phyloP scores from a whole-genome alignment of 1,139 yeast species.

The Magnusiomyces magnusii region DNA sequence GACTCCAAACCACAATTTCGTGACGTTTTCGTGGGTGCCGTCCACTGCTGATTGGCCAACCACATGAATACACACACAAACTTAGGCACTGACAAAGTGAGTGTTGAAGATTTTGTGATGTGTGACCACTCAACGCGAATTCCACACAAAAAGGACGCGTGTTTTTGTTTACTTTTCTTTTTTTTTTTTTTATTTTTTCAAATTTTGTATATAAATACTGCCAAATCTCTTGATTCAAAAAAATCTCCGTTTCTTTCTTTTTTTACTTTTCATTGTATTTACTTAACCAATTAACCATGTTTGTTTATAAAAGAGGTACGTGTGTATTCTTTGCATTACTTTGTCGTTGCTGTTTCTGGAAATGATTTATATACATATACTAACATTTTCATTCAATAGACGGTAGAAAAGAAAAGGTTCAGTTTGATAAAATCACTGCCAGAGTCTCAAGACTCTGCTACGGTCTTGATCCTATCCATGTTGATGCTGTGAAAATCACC shows the following conservation, averaged over 20 bases:
- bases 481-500: constrained; percentile 83
- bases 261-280: background rate
- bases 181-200: background rate
- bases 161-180: background rate
- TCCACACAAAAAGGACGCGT: constrained; percentile 6
- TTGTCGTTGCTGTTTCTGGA: too few relatives aligned
- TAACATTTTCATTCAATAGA: constrained; percentile 31
- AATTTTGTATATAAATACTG: background rate
- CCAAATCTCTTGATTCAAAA: background rate
- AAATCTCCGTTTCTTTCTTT: background rate
- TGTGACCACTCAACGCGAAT: background rate
- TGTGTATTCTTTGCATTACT: background rate
- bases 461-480: constrained; percentile 75
- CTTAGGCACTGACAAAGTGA: background rate
- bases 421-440: constrained; percentile 68
- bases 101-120: background rate
- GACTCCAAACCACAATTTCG: too few relatives aligned
- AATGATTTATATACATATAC: too few relatives aligned
- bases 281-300: constrained; percentile 29
- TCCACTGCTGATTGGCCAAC: too few relatives aligned
- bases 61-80: too few relatives aligned
- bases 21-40: too few relatives aligned
- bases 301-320: constrained; percentile 45
- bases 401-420: constrained; percentile 81
- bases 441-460: constrained; percentile 63